Evolutionary conservation across 2,329 filamentous ascomycete genomes (phyloP), one percentile per base, ranked within the genome.

Genomic region (Stemphylium vesicarium): DNA sequence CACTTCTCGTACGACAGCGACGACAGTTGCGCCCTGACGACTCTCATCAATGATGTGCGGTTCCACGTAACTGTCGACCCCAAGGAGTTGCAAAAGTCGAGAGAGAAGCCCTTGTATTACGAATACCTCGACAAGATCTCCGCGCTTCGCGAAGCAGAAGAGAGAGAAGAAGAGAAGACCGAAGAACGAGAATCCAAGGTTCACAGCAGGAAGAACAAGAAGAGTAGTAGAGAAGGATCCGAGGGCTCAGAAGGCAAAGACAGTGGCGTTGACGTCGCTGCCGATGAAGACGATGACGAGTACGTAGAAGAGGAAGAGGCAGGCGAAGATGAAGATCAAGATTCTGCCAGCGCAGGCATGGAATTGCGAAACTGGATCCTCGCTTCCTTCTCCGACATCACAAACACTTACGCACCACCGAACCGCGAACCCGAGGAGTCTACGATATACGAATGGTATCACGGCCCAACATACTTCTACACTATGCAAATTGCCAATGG

Each of bases 401-500:
- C 53, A 9, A 33, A 37, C 15, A 53, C 55, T 18, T 55, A 24
- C 11, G 60, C 62, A 12, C 60, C 58, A 6, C 49, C 62, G 1
- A 43, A 60, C 22, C 62, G 60, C 33, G 48, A 58, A 13, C 62
- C 62, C 29, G 54, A 59, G 26, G 43, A 54, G 8, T 51, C 57
- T 1, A 63, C 51, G 7, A 15, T 65, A 3, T 52, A 62, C 43
- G 56, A 60, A 37, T 65, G 60, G 60, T 65, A 65, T 13, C 60
- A 65, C n/a, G 60, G 59, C 0, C 58, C 56, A 9, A 65, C 60
- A 1, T 64, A 65, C 26, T 65, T 65, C 37, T 64, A 65, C 42
- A 40, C 16, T 1, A 2, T 64, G 15, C 43, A 47, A 4, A 53
- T 56, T 29, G 40, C 53, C 26, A 47, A 36, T 18, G 56, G 56